These are phyloP conservation scores for Emergomyces pasteurianus DNA, from an alignment of 2,329 filamentous ascomycete species.

Conservation along the genomic window DNA sequence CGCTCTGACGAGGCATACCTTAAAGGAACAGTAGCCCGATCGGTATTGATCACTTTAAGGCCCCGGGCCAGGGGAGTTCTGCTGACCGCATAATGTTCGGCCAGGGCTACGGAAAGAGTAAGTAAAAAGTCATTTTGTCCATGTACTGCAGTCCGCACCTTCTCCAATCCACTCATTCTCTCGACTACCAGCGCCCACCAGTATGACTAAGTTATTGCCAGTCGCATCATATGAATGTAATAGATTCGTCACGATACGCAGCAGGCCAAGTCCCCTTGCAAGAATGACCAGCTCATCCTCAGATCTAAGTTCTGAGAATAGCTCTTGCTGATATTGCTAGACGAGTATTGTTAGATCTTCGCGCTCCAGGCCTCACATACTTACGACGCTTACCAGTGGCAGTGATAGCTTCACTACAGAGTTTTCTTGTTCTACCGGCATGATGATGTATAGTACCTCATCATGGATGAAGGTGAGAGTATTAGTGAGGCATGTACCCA, in stretches of 20 bases:
- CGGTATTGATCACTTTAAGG: slow-evolving; percentile 85
- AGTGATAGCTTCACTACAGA: slow-evolving; percentile 47
- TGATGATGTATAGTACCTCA: neutral
- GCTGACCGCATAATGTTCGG: slow-evolving; percentile 89
- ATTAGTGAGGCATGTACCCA: slow-evolving; percentile 4
- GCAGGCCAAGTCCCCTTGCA: slow-evolving; percentile 79
- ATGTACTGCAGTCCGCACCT: slow-evolving; percentile 22
- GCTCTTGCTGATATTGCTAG: slow-evolving; percentile 79
- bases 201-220: slow-evolving; percentile 79
- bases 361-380: neutral
- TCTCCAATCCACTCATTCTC: slow-evolving; percentile 98
- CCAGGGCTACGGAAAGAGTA: slow-evolving; percentile 47
- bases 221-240: slow-evolving; percentile 94
- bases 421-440: slow-evolving; percentile 7
- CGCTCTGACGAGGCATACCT: slow-evolving; percentile 26
- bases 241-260: slow-evolving; percentile 88
- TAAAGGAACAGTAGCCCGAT: slow-evolving; percentile 73
- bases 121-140: neutral
- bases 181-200: slow-evolving; percentile 80
- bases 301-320: slow-evolving; percentile 78
- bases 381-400: slow-evolving; percentile 38
- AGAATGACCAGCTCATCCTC: slow-evolving; percentile 92
- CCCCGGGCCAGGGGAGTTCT: slow-evolving; percentile 70
- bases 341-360: slow-evolving; percentile 5
- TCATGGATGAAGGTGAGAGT: too few relatives aligned